These are phyloP conservation scores for Paratinospora sagittata DNA, from an alignment of 164 flowering plant genomes.

Conservation along the genomic window DNA sequence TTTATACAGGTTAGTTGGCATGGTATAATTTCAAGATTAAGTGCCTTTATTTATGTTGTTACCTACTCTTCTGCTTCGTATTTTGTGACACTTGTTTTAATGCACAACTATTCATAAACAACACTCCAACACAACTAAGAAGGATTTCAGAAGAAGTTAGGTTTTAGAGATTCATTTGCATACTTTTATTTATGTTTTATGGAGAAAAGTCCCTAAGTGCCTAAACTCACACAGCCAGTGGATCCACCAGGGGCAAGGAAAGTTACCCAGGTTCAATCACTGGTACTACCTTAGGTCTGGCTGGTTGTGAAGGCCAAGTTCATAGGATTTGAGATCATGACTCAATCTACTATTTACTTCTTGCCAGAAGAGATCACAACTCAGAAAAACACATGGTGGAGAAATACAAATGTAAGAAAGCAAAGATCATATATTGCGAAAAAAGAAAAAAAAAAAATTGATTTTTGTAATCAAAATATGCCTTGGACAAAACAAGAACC, in stretches of 20 bases:
- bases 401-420: not conserved
- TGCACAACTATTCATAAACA: too few species aligned
- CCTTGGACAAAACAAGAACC: too few species aligned
- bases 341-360: not conserved
- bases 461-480: not conserved
- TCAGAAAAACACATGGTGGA: not conserved
- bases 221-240: too few species aligned
- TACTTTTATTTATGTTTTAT: not conserved
- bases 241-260: not conserved
- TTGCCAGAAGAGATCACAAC: too few species aligned
- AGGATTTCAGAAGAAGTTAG: not conserved
- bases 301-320: too few species aligned
- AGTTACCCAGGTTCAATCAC: not conserved
- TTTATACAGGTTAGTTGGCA: too few species aligned
- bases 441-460: too few species aligned
- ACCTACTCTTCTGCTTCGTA: too few species aligned
- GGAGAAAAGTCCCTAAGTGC: too few species aligned
- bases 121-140: not conserved
- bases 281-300: not conserved
- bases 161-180: not conserved
- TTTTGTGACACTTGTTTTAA: too few species aligned
- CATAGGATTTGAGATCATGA: not conserved
- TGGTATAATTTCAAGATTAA: too few species aligned
- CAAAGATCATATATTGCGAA: not conserved
- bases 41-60: too few species aligned